phyloP scores from a whole-genome alignment of 169 alveolate species.

The Cryptosporidium canis region DNA sequence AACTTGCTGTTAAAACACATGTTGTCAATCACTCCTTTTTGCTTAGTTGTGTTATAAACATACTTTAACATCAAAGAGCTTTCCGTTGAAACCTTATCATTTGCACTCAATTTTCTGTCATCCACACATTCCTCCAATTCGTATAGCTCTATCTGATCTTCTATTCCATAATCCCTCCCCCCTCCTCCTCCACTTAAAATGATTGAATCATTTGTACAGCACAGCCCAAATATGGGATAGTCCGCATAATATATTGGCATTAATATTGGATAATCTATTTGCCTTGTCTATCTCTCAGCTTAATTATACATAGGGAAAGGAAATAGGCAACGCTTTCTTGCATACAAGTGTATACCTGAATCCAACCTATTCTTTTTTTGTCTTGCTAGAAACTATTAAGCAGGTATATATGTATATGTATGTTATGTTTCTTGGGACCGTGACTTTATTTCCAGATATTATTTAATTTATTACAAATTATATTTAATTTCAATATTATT shows the following conservation, averaged over 20 bases:
- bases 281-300: background rate
- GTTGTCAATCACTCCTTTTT: constrained; percentile 47
- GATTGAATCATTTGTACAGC: constrained; percentile 36
- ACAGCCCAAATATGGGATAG: constrained; percentile 61
- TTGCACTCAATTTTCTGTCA: background rate
- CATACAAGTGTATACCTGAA: no score
- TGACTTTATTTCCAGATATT: background rate
- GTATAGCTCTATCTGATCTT: constrained; percentile 57
- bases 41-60: constrained; percentile 43
- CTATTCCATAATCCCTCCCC: constrained; percentile 70
- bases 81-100: constrained; percentile 13
- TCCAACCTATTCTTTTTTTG: background rate
- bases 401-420: background rate
- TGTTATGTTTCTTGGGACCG: background rate
- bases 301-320: background rate
- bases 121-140: constrained; percentile 11
- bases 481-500: background rate
- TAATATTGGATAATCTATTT: background rate
- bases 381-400: background rate
- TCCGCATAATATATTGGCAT: constrained; percentile 68
- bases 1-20: constrained; percentile 46
- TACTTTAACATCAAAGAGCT: constrained; percentile 29
- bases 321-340: no score
- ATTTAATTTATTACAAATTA: no score
- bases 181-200: constrained; percentile 71